These are phyloP conservation scores for Cordyceps cateniannulata DNA, from an alignment of 2,329 filamentous ascomycete species.

Conservation along the genomic window DNA sequence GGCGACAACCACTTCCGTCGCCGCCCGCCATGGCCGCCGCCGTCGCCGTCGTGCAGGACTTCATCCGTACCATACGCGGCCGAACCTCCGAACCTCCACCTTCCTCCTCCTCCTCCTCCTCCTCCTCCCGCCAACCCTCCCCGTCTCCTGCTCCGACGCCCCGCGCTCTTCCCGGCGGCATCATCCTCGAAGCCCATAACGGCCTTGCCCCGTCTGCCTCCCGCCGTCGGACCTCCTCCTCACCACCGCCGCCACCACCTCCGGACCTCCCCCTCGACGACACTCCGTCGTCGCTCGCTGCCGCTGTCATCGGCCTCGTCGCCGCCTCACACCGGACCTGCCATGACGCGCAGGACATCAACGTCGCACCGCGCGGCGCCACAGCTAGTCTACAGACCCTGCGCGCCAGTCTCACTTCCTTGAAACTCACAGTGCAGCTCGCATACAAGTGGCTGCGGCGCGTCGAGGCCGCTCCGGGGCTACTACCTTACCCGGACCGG, in stretches of 20 bases:
- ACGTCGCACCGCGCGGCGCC: not conserved
- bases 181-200: not conserved
- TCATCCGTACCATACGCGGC: not conserved
- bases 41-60: not conserved
- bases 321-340: constrained; percentile 15
- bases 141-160: not conserved
- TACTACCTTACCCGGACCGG: constrained; percentile 3
- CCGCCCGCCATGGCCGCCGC: not conserved
- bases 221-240: not conserved
- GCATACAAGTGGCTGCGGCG: constrained; percentile 16
- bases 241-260: not conserved
- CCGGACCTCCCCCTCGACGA: not conserved
- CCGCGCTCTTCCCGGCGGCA: not conserved
- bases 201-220: not conserved
- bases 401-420: constrained; percentile 7
- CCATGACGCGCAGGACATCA: constrained; percentile 9
- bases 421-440: constrained; percentile 15
- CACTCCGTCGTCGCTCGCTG: not conserved
- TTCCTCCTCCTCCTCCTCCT: not conserved
- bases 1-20: not conserved
- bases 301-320: constrained; percentile 16
- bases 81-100: not conserved
- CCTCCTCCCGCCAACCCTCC: not conserved
- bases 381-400: constrained; percentile 7
- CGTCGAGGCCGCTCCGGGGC: constrained; percentile 6